Evolutionary conservation across 768 basidiomycete species (phyloP).

Genomic region (Mycena albidolilacea): DNA sequence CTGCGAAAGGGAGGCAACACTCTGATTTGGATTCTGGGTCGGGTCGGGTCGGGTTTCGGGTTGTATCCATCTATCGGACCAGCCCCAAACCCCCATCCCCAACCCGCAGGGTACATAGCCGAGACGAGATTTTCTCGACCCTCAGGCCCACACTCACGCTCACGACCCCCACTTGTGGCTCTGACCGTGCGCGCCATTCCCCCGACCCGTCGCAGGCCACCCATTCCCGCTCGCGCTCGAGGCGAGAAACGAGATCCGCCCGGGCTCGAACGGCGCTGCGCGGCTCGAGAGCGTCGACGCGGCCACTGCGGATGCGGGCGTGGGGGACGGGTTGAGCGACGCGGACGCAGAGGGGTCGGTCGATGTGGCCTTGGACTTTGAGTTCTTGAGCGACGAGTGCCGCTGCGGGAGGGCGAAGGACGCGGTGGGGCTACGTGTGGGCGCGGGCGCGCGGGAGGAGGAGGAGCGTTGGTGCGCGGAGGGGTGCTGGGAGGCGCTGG

Average conservation of each 20-base stretch:
- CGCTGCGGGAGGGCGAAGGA: constrained; percentile 45
- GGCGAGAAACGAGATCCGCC: constrained; percentile 33
- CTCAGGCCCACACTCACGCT: neutral
- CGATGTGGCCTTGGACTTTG: constrained; percentile 10
- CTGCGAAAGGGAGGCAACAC: no score
- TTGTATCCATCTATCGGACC: neutral
- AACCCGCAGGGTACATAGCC: neutral
- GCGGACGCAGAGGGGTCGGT: constrained; percentile 39
- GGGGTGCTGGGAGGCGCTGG: constrained; percentile 23
- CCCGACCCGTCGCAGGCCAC: constrained; percentile 23
- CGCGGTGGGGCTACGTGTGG: constrained; percentile 41
- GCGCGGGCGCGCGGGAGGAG: constrained; percentile 39
- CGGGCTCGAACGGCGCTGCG: constrained; percentile 70
- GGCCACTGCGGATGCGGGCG: constrained; percentile 40
- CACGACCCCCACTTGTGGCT: constrained; percentile 29
- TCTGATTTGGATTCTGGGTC: no score
- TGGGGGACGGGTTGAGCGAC: constrained; percentile 36
- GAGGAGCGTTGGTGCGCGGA: constrained; percentile 43
- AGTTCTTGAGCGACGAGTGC: constrained; percentile 45
- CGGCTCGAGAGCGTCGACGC: constrained; percentile 65
- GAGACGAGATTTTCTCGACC: no score
- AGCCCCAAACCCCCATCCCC: neutral
- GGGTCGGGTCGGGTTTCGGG: no score
- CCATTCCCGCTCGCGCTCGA: neutral
- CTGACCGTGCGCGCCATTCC: neutral